Evolutionary conservation across 2,329 filamentous ascomycete species (phyloP), one percentile per base, ranked within the genome.

Genomic region (Botrytis galanthina): DNA sequence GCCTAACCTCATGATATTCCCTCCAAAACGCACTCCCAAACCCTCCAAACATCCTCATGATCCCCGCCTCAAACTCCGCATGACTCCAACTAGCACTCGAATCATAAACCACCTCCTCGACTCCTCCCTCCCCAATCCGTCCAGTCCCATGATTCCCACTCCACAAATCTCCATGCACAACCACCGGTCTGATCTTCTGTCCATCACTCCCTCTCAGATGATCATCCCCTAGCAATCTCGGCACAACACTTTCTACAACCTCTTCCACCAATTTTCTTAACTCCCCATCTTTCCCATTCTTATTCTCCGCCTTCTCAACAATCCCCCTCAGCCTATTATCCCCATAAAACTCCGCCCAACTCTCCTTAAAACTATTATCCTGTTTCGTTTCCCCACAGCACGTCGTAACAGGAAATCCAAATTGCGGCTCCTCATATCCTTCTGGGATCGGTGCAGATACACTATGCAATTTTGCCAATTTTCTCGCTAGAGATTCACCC

Each of bases 41-140:
- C 0, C 95, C 95, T 0, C 95, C 95, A 86, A 98, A 98, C 94
- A 98, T 97, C 70, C 88, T 89, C 94, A 98, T 98, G 77, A 97
- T 97, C 0, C 95, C 95, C 70, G 97, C 84, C 77, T 98, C 95
- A 82, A 91, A 98, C 84, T 98, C 95, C 2, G 87, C 92, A 81
- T 98, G 95, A 1, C 91, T 93, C 80, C 97, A 98, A 76, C 92
- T 92, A 60, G 90, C 88, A 3, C 91, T 92, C 0, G 94, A 90
- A 80, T 98, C 95, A 80, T 90, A 98, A 1, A 97, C 89, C 0
- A 97, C 89, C 76, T 94, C 91, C 77, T 95, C 92, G 0, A 86
- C 83, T 1, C 84, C 86, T 0, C 86, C 85, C 57, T 83, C 75
- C 12, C 77, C 82, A 70, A 97, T 91, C 60, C 84, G 85, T 0